phyloP scores from a whole-genome alignment of 179 eudicot species.

The Beta macrorhiza region DNA sequence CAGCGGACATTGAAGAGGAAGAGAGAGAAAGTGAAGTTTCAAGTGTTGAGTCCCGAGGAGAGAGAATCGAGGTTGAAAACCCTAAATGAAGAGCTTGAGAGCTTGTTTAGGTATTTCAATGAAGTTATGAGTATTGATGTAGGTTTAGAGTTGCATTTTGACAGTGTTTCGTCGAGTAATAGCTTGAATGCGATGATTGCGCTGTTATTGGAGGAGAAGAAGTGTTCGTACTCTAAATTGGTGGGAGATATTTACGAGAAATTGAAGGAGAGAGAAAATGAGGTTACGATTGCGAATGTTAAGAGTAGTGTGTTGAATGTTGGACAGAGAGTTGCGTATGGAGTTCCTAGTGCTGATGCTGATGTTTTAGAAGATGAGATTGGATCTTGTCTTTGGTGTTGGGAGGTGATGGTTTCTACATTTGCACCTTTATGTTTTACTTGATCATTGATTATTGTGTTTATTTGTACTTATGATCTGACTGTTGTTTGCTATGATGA shows the following conservation, averaged over 20 bases:
- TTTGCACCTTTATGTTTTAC: background rate
- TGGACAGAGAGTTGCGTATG: conserved; percentile 74
- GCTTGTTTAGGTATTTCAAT: conserved; percentile 52
- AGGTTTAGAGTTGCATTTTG: conserved; percentile 19
- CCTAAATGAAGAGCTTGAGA: conserved; percentile 47
- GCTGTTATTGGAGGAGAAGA: conserved; percentile 74
- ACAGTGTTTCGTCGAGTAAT: conserved; percentile 22
- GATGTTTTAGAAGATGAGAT: conserved; percentile 83
- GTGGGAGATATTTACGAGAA: conserved; percentile 53
- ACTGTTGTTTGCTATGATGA: too few species aligned
- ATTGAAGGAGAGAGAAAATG: conserved; percentile 44
- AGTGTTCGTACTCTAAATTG: conserved; percentile 52
- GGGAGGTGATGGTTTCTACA: conserved; percentile 65
- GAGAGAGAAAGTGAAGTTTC: conserved; percentile 33
- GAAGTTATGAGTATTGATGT: conserved; percentile 35
- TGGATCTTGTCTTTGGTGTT: conserved; percentile 77
- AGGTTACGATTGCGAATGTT: conserved; percentile 52
- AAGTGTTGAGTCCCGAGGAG: conserved; percentile 40
- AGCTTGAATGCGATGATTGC: conserved; percentile 54
- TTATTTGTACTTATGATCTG: background rate
- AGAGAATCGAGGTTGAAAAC: conserved; percentile 42
- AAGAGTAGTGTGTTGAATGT: conserved; percentile 56
- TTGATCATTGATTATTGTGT: background rate
- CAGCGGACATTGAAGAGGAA: conserved; percentile 41
- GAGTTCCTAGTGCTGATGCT: conserved; percentile 54